These are phyloP conservation scores for Penicillium fimorum DNA, from an alignment of 495 filamentous ascomycete genomes.

Conservation along the genomic window DNA sequence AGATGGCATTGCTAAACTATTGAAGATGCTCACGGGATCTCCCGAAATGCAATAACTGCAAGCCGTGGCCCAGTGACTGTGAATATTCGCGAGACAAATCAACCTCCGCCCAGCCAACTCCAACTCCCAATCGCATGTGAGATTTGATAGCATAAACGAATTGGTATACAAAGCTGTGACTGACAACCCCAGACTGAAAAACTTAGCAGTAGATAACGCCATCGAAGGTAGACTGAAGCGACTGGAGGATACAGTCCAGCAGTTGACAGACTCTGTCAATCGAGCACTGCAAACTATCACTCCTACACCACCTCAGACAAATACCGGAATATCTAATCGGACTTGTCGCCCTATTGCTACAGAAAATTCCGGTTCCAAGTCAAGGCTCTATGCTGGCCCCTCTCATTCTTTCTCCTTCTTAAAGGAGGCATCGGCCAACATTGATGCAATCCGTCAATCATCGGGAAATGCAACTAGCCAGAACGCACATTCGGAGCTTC, in stretches of 20 bases:
- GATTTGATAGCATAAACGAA: background rate
- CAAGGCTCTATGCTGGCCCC: slow-evolving; percentile 13
- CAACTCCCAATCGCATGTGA: background rate
- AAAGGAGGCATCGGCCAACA: slow-evolving; percentile 5
- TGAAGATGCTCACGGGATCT: too few species aligned
- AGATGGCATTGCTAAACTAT: too few species aligned
- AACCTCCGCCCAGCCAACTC: background rate
- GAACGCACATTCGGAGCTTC: slow-evolving; percentile 13
- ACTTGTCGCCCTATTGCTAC: too few species aligned
- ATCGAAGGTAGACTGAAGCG: background rate
- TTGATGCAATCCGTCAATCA: slow-evolving; percentile 1
- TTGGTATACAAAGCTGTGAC: background rate
- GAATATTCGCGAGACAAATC: slow-evolving; percentile 14
- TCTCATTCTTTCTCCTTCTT: slow-evolving; percentile 19
- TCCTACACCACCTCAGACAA: background rate
- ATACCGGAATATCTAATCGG: background rate
- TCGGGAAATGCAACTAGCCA: background rate
- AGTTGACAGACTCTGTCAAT: background rate
- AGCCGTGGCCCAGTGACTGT: slow-evolving; percentile 23
- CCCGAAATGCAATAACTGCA: slow-evolving; percentile 20
- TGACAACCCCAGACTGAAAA: background rate
- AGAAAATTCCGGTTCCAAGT: background rate
- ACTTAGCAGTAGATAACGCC: background rate
- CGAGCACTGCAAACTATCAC: background rate
- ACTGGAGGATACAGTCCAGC: background rate